Percentiles rank a stretch among this genome's conserved stretches.
phyloP scores from a whole-genome alignment of 768 basidiomycete species.

The Sistotremastrum suecicum region DNA sequence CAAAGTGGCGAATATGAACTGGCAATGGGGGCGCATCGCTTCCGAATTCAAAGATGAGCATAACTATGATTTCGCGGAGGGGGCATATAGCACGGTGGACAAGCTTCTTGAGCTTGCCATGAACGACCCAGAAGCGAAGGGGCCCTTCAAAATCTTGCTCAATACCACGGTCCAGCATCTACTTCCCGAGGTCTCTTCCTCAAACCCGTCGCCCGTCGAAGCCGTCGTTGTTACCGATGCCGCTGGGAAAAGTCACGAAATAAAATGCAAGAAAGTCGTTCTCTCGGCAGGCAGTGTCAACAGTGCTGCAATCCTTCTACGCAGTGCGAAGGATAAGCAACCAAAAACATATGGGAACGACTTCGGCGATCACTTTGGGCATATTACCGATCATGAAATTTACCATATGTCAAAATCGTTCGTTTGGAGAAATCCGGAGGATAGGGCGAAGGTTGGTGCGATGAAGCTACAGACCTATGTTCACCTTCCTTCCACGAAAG shows the following conservation, averaged over 20 bases:
- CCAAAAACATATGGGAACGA: background rate
- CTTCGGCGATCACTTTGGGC: background rate
- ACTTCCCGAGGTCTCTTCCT: background rate
- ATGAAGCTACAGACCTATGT: constrained; percentile 14
- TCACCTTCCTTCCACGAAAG: background rate
- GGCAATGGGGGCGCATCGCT: constrained; percentile 17
- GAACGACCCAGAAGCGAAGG: constrained; percentile 8
- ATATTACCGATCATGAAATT: constrained; percentile 16
- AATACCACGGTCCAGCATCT: constrained; percentile 3
- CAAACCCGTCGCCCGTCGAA: background rate
- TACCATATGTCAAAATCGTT: constrained; percentile 9
- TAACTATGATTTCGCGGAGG: constrained; percentile 15
- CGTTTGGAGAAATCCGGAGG: constrained; percentile 5
- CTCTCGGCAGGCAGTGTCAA: constrained; percentile 12
- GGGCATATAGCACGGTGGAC: constrained; percentile 16
- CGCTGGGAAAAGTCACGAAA: background rate
- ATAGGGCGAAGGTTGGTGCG: constrained; percentile 7
- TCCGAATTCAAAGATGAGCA: constrained; percentile 12
- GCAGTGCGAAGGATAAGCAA: constrained; percentile 5
- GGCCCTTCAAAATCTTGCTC: constrained; percentile 12
- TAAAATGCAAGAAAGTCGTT: constrained; percentile 3
- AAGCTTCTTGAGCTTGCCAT: constrained; percentile 16
- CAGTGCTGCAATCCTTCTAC: constrained; percentile 11
- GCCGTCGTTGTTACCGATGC: constrained; percentile 1
- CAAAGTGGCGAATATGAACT: constrained; percentile 2